phyloP scores from a whole-genome alignment of 208 protist genomes.

The Dictyostelium gargantuum region DNA sequence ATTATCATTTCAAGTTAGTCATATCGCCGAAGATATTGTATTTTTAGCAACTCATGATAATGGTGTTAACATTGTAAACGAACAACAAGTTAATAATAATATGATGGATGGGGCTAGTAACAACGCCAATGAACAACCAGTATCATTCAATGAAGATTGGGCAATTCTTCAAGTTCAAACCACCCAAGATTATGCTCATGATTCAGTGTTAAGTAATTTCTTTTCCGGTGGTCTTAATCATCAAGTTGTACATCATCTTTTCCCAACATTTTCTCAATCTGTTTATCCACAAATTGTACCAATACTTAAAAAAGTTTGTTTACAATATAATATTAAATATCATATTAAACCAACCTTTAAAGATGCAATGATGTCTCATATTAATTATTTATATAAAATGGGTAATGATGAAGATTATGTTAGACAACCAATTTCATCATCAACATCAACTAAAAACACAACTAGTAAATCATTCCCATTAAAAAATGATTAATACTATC shows the following conservation, averaged over 20 bases:
- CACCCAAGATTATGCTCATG: slow-evolving; percentile 79
- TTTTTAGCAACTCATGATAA: neutral
- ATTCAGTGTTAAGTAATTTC: slow-evolving; percentile 70
- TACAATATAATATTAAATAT: slow-evolving; percentile 77
- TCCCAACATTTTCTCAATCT: slow-evolving; percentile 65
- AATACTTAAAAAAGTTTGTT: slow-evolving; percentile 72
- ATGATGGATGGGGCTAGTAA: neutral
- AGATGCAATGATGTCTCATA: slow-evolving; percentile 64
- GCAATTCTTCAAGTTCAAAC: slow-evolving; percentile 74
- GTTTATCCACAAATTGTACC: slow-evolving; percentile 77
- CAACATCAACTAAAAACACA: too few relatives aligned
- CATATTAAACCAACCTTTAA: slow-evolving; percentile 51
- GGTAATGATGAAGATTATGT: slow-evolving; percentile 58
- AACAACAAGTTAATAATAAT: too few relatives aligned
- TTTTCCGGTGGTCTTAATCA: slow-evolving; percentile 80
- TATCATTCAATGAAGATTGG: slow-evolving; percentile 76
- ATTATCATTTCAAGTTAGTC: slow-evolving; percentile 80
- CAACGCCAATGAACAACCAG: slow-evolving; percentile 61
- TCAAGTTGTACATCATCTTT: slow-evolving; percentile 77
- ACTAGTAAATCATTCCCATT: too few relatives aligned
- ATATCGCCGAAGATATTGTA: slow-evolving; percentile 52
- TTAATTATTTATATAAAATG: slow-evolving; percentile 71
- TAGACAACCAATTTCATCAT: neutral
- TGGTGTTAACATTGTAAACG: too few relatives aligned
- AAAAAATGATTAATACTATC: too few relatives aligned